Percentiles rank a stretch among this genome's conserved stretches.
Evolutionary conservation across 306 rosid species (phyloP).

Genomic region (Lathyrus aphaca): DNA sequence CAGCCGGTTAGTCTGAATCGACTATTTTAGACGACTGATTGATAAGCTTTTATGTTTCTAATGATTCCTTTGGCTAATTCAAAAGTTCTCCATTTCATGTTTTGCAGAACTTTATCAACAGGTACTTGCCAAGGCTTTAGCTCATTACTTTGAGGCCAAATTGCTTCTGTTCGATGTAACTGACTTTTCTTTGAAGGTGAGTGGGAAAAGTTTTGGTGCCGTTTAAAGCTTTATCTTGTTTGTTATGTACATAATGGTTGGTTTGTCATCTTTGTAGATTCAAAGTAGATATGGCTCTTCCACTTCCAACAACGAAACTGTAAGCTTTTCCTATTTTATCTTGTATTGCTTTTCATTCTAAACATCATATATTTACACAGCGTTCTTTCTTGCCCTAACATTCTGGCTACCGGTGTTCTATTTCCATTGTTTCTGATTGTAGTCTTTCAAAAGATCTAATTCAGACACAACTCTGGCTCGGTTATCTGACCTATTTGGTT

Average conservation of each 20-base stretch:
- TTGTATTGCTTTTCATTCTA: conserved; percentile 7
- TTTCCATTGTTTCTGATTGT: conserved; percentile 30
- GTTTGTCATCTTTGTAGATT: conserved; percentile 53
- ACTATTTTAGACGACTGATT: conserved; percentile 1
- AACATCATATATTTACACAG: background rate
- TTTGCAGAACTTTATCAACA: conserved; percentile 83
- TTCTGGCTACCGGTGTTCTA: conserved; percentile 15
- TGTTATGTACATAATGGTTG: conserved; percentile 19
- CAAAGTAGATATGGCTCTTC: conserved; percentile 72
- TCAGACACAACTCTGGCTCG: conserved; percentile 76
- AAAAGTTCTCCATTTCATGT: background rate
- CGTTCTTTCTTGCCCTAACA: conserved; percentile 12
- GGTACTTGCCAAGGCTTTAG: conserved; percentile 92
- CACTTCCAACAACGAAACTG: conserved; percentile 57
- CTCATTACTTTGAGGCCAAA: conserved; percentile 88
- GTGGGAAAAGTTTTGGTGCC: conserved; percentile 1
- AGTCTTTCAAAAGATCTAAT: conserved; percentile 78
- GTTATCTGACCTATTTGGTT: conserved; percentile 72
- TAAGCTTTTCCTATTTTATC: conserved; percentile 46
- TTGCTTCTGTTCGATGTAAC: conserved; percentile 80
- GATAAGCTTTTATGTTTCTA: conserved; percentile 19
- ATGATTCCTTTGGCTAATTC: conserved; percentile 17
- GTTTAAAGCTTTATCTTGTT: background rate
- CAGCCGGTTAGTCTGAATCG: conserved; percentile 63
- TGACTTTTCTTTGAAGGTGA: conserved; percentile 79